Conservation (phyloP, 2,329 filamentous ascomycete genomes). For the Ophiosphaerella herpotricha region DNA sequence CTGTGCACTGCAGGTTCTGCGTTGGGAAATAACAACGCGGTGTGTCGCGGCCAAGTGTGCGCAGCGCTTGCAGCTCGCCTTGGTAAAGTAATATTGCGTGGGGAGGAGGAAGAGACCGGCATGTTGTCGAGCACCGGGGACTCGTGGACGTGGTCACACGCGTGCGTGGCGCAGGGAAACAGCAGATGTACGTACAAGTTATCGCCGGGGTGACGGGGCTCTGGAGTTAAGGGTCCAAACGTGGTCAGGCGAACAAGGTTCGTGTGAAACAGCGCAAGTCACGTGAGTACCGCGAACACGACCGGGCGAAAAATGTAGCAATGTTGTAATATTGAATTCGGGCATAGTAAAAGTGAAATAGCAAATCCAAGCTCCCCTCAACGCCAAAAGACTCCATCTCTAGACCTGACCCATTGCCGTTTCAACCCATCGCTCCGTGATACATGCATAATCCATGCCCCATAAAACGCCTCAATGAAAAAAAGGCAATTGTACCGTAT, state of each 20-base stretch:
- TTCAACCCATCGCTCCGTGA: not conserved
- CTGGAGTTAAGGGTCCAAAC: no score
- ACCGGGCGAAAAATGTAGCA: no score
- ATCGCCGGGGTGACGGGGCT: no score
- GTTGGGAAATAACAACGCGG: constrained; percentile 24
- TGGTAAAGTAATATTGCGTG: not conserved
- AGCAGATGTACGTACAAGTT: no score
- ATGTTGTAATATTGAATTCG: no score
- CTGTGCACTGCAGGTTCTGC: constrained; percentile 23
- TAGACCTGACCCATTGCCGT: not conserved
- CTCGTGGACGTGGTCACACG: not conserved
- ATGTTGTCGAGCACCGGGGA: not conserved
- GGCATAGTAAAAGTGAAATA: no score
- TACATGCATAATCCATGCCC: no score
- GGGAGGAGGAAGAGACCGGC: constrained; percentile 2
- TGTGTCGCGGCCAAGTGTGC: not conserved
- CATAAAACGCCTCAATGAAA: no score
- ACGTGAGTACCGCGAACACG: no score
- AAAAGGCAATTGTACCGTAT: no score
- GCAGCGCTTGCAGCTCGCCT: not conserved
- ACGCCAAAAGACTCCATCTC: constrained; percentile 5
- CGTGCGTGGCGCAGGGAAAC: no score
- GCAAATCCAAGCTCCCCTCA: no score
- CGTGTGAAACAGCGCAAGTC: not conserved
- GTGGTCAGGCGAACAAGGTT: not conserved